phyloP scores from a whole-genome alignment of 805 yeast species.

The Saitoella complicata region DNA sequence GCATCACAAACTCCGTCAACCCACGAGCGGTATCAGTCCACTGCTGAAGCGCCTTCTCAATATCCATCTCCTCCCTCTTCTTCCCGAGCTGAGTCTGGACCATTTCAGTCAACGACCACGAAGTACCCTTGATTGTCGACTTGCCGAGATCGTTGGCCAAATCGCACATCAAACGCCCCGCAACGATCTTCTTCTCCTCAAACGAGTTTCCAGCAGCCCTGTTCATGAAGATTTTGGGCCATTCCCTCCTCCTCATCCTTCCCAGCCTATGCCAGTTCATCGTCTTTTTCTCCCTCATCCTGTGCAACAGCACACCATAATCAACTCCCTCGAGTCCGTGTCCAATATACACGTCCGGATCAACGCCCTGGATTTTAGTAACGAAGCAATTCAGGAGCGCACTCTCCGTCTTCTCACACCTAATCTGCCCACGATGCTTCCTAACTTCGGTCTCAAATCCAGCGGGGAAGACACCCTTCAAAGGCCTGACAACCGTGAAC shows the following conservation, averaged over 20 bases:
- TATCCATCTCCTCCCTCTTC: conserved; percentile 50
- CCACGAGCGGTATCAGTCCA: conserved; percentile 45
- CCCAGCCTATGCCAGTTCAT: conserved; percentile 71
- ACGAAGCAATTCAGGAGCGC: conserved; percentile 58
- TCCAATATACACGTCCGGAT: conserved; percentile 84
- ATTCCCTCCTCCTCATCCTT: conserved; percentile 47
- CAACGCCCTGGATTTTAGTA: conserved; percentile 54
- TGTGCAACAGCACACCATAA: conserved; percentile 61
- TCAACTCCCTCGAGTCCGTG: conserved; percentile 69
- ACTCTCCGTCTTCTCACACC: conserved; percentile 56
- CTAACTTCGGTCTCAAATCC: conserved; percentile 53
- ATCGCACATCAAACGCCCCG: conserved; percentile 84
- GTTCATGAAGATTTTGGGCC: conserved; percentile 41
- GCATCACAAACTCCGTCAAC: conserved; percentile 52
- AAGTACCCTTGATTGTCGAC: conserved; percentile 82
- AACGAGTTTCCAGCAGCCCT: conserved; percentile 17
- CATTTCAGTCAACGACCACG: conserved; percentile 92
- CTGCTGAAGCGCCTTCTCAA: conserved; percentile 32
- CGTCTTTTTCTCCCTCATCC: conserved; percentile 62
- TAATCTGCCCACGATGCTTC: conserved; percentile 27
- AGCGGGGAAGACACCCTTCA: conserved; percentile 47
- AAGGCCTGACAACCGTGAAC: conserved; percentile 67
- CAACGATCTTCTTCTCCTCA: conserved; percentile 49
- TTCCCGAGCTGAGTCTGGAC: conserved; percentile 58
- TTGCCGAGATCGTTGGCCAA: conserved; percentile 90